Percentiles rank a stretch among this genome's conserved stretches.
phyloP scores from a whole-genome alignment of 176 grass and related monocot genomes.

The Juncus effusus region DNA sequence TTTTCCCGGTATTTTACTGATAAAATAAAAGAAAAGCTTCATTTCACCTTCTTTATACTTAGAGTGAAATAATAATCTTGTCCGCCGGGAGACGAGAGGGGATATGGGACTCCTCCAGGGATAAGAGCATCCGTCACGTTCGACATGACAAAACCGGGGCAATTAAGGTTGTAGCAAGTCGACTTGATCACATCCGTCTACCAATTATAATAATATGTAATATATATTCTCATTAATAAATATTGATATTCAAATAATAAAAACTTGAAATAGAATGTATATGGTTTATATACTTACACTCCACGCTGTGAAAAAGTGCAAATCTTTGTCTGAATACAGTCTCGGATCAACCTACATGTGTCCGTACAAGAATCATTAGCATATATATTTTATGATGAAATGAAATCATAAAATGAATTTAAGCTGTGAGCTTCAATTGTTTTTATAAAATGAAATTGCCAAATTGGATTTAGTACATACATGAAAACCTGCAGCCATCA shows the following conservation, averaged over 20 bases:
- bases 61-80: slow-evolving; percentile 14
- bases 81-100: neutral
- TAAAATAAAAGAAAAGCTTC: too few relatives aligned
- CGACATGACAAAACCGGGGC: slow-evolving; percentile 16
- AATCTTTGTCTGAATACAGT: slow-evolving; percentile 14
- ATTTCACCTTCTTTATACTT: slow-evolving; percentile 9
- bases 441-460: too few relatives aligned
- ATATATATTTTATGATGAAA: neutral
- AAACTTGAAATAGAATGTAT: neutral
- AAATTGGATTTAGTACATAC: neutral
- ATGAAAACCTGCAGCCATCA: neutral
- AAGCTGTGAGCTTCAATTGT: too few relatives aligned
- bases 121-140: neutral
- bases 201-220: neutral
- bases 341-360: slow-evolving; percentile 15
- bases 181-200: neutral
- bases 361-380: neutral
- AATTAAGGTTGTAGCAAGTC: neutral
- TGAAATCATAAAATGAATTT: too few relatives aligned
- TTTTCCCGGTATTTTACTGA: too few relatives aligned
- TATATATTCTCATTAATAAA: neutral
- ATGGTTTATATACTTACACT: neutral
- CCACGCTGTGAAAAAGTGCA: slow-evolving; percentile 7
- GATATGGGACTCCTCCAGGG: neutral
- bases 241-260: too few relatives aligned